phyloP scores from a whole-genome alignment of 148 eudicot genomes.

The Cornus kousa region DNA sequence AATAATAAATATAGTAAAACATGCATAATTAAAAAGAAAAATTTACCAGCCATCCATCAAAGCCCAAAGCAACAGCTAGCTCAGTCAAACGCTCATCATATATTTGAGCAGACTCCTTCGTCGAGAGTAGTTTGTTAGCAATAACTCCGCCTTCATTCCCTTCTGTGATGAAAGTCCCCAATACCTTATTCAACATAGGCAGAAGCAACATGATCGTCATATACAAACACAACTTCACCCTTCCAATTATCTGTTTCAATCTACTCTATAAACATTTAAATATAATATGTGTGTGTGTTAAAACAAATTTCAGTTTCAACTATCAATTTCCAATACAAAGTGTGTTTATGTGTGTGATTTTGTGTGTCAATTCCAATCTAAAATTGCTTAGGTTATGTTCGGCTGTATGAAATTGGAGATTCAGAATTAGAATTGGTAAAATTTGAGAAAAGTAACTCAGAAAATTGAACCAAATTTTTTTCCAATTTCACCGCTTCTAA shows the following conservation, averaged over 20 bases:
- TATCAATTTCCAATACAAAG: neutral
- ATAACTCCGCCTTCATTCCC: slow-evolving; percentile 74
- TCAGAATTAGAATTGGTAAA: no score
- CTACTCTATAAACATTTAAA: no score
- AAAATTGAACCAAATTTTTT: no score
- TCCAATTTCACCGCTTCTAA: no score
- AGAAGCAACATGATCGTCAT: slow-evolving; percentile 1
- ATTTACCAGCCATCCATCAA: slow-evolving; percentile 98
- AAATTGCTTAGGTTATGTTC: no score
- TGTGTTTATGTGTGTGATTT: no score
- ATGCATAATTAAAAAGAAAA: no score
- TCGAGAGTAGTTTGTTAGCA: slow-evolving; percentile 48
- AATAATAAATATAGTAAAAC: neutral
- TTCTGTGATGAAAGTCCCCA: slow-evolving; percentile 92
- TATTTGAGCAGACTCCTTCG: slow-evolving; percentile 65
- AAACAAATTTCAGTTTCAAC: neutral
- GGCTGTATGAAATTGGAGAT: no score
- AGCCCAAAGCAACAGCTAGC: slow-evolving; percentile 80
- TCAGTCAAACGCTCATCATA: slow-evolving; percentile 86
- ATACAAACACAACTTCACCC: slow-evolving; percentile 4
- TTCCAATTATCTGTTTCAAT: no score
- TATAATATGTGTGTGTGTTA: neutral
- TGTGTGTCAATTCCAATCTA: no score
- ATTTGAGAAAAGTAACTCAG: no score
- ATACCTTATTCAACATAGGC: slow-evolving; percentile 40